phyloP scores from a whole-genome alignment of 2,329 filamentous ascomycete genomes.

The Thelonectria discophora region DNA sequence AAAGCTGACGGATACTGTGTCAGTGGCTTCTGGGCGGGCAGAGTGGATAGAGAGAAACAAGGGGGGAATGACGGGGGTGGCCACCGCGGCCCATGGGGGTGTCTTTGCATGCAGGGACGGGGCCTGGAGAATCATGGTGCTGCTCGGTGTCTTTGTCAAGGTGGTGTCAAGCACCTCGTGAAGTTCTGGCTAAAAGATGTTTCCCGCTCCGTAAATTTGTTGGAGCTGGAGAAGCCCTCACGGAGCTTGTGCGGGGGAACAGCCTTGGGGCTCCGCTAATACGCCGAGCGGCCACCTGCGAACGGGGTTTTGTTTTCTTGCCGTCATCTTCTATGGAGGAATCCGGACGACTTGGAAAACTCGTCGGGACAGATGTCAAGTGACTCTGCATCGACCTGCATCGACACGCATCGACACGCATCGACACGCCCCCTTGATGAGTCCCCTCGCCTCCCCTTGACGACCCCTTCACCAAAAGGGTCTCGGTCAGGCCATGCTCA shows the following conservation, averaged over 20 bases:
- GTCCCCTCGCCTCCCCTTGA: neutral
- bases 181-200: neutral
- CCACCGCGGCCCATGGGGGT: slow-evolving; percentile 7
- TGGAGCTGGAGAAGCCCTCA: slow-evolving; percentile 1
- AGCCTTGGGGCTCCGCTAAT: slow-evolving; percentile 40
- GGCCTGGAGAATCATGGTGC: slow-evolving; percentile 10
- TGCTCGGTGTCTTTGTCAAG: slow-evolving; percentile 11
- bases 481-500: slow-evolving; percentile 38
- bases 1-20: slow-evolving; percentile 49
- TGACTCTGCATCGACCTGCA: neutral
- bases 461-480: slow-evolving; percentile 12
- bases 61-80: slow-evolving; percentile 25
- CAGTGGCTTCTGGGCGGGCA: slow-evolving; percentile 40
- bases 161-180: neutral
- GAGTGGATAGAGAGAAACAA: slow-evolving; percentile 25
- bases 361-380: neutral
- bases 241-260: slow-evolving; percentile 37
- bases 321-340: slow-evolving; percentile 12
- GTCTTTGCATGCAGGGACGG: slow-evolving; percentile 18
- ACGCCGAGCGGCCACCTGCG: slow-evolving; percentile 37
- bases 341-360: slow-evolving; percentile 13
- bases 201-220: neutral
- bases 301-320: slow-evolving; percentile 28
- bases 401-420: too few relatives aligned
- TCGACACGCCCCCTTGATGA: neutral